Evolutionary conservation across 129 eudicot genomes (phyloP), one percentile per base, ranked within the genome.

Genomic region (Smallanthus sonchifolius): DNA sequence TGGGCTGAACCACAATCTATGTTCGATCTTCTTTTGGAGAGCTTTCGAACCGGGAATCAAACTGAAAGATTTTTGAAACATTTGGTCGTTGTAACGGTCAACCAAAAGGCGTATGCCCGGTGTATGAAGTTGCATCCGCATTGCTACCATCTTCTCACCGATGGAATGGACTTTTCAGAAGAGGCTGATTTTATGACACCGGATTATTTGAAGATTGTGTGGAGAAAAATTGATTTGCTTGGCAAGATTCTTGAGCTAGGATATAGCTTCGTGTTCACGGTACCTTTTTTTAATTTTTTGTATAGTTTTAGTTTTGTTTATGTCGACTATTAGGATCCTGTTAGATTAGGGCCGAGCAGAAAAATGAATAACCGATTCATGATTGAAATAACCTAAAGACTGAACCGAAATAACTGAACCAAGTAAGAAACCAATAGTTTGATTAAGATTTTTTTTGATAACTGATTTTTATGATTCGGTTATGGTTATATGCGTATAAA

Each of bases 231-330:
- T 7, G 79, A 57, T 7, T 83, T 86, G 44, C 71, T 86, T 7
- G 72, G 74, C 2, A 19, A 60, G 10, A 77, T 86, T 74, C 80
- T 86, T 56, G 65, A 75, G 5, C 61, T 86, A n/a, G 87, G 91
- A 47, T 86, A 86, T 61, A 86, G 75, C 71, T 83, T 86, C 69
- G 62, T 86, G 67, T 83, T 82, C 75, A 83, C 91, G 87, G 91
- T 86, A 86, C 7, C 6, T 36, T 37, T 16, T 19, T 24, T 6
- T 5, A 6, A 6, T 56, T 56, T 13, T 8, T 20, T 7, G 4
- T 16, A 1, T 2, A 56, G 35, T 24, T 56, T 20, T 56, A 1
- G 15, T 28, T 10, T 47, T 4, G 15, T 47, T 47, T 15, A 2
- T 4, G n/a, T 4, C 0, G 2, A 11, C 7, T 42, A 7, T 42